Conservation (phyloP, 805 yeast species). For the Metschnikowia continentalis region DNA sequence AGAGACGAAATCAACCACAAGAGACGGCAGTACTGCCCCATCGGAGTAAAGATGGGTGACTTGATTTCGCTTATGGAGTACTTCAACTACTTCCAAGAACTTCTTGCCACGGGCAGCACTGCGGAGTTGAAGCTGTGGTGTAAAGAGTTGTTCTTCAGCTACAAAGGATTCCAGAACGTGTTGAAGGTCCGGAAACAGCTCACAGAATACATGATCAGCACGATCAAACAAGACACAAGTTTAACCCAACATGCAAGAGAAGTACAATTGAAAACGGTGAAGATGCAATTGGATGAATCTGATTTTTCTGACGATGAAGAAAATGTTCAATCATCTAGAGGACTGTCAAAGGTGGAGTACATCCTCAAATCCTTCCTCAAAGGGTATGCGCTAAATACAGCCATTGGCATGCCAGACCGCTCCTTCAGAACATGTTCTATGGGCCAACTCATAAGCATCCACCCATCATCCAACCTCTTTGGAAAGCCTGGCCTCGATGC, state of each 20-base stretch:
- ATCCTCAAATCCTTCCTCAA: slow-evolving; percentile 74
- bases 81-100: slow-evolving; percentile 48
- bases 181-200: slow-evolving; percentile 72
- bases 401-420: slow-evolving; percentile 92
- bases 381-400: slow-evolving; percentile 86
- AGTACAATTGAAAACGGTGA: slow-evolving; percentile 22
- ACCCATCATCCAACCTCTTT: slow-evolving; percentile 85
- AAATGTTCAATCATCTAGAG: slow-evolving; percentile 37
- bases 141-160: slow-evolving; percentile 66
- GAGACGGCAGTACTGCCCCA: slow-evolving; percentile 62
- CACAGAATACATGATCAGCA: slow-evolving; percentile 55
- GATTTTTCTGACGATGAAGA: slow-evolving; percentile 17
- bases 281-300: slow-evolving; percentile 21
- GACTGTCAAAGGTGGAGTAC: slow-evolving; percentile 31
- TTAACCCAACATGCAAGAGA: slow-evolving; percentile 25
- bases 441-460: slow-evolving; percentile 82
- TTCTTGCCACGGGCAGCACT: slow-evolving; percentile 25
- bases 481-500: slow-evolving; percentile 74
- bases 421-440: slow-evolving; percentile 81
- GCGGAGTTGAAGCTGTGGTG: slow-evolving; percentile 79
- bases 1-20: slow-evolving; percentile 82
- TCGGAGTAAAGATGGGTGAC: slow-evolving; percentile 79
- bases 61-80: slow-evolving; percentile 76
- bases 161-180: slow-evolving; percentile 78
- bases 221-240: slow-evolving; percentile 41